Percentiles rank a stretch among this genome's conserved stretches.
Evolutionary conservation across 1,284 basidiomycete genomes (phyloP).

Genomic region (Leccinum pachyderme): DNA sequence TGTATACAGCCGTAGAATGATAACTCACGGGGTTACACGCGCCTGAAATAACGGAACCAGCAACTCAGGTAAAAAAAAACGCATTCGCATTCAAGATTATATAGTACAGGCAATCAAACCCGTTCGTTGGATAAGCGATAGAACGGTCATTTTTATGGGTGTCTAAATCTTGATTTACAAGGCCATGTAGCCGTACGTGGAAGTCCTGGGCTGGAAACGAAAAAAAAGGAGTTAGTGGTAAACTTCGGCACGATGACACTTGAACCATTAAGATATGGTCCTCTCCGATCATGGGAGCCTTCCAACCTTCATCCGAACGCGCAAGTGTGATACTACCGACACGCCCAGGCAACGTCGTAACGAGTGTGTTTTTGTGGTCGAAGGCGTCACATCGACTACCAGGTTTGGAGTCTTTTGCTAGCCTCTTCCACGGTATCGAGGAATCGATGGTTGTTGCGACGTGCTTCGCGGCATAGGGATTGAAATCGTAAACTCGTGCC

Average conservation of each 20-base stretch:
- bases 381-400: constrained; percentile 16
- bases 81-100: not conserved
- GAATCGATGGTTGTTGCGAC: constrained; percentile 10
- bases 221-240: constrained; percentile 7
- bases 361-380: not conserved
- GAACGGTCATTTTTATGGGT: constrained; percentile 7
- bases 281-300: constrained; percentile 33
- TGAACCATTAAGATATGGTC: constrained; percentile 32
- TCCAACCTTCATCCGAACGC: constrained; percentile 21
- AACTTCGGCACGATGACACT: constrained; percentile 9
- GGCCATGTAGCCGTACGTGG: constrained; percentile 28
- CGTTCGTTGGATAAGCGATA: constrained; percentile 15
- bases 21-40: not conserved
- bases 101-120: constrained; percentile 26
- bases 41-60: not conserved
- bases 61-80: not conserved
- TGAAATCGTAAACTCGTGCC: constrained; percentile 33
- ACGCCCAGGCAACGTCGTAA: constrained; percentile 29
- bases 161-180: constrained; percentile 19
- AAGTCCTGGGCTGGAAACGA: constrained; percentile 9
- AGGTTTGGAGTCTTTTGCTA: constrained; percentile 9
- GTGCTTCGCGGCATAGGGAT: constrained; percentile 21
- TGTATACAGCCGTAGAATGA: too few species aligned
- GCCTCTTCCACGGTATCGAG: constrained; percentile 18
- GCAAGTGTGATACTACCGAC: constrained; percentile 18